Conservation (phyloP, 805 yeast species). For the Trichomonascus vanleenenianus region DNA sequence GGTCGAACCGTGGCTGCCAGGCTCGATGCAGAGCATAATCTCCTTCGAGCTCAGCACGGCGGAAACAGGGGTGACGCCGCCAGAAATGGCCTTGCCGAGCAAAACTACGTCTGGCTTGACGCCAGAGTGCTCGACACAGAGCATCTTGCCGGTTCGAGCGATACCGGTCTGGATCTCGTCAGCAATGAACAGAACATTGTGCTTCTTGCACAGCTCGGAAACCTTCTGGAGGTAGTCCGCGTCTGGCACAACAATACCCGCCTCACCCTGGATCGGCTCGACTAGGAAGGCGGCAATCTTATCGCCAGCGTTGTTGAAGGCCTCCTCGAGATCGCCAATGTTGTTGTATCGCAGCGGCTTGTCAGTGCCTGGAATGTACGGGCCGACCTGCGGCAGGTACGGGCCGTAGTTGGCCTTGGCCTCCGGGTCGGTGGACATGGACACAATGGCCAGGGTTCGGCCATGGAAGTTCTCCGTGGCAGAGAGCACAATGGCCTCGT, state of each 20-base stretch:
- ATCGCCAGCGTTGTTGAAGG: slow-evolving; percentile 76
- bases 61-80: slow-evolving; percentile 89
- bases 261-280: slow-evolving; percentile 98
- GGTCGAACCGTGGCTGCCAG: slow-evolving; percentile 97
- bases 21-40: slow-evolving; percentile 80
- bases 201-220: slow-evolving; percentile 62
- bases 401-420: slow-evolving; percentile 89
- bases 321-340: slow-evolving; percentile 78
- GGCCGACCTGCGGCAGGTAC: slow-evolving; percentile 74
- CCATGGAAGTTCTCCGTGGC: slow-evolving; percentile 94
- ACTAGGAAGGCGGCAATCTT: slow-evolving; percentile 83
- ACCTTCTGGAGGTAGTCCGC: slow-evolving; percentile 68
- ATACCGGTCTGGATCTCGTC: slow-evolving; percentile 98
- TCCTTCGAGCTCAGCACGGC: slow-evolving; percentile 87
- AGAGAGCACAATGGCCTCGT: slow-evolving; percentile 80
- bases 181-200: slow-evolving; percentile 84
- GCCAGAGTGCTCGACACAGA: slow-evolving; percentile 79
- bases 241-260: slow-evolving; percentile 95
- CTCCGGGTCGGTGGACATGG: slow-evolving; percentile 94
- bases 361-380: slow-evolving; percentile 69
- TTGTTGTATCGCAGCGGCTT: slow-evolving; percentile 71
- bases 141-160: slow-evolving; percentile 92
- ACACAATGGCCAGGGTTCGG: slow-evolving; percentile 87
- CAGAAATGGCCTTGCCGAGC: slow-evolving; percentile 91
- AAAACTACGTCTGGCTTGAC: slow-evolving; percentile 85